A percentile compares a stretch with the other conserved stretches of the same genome.
phyloP scores from a whole-genome alignment of 305 asterid genomes.

The Fraxinus paxiana region DNA sequence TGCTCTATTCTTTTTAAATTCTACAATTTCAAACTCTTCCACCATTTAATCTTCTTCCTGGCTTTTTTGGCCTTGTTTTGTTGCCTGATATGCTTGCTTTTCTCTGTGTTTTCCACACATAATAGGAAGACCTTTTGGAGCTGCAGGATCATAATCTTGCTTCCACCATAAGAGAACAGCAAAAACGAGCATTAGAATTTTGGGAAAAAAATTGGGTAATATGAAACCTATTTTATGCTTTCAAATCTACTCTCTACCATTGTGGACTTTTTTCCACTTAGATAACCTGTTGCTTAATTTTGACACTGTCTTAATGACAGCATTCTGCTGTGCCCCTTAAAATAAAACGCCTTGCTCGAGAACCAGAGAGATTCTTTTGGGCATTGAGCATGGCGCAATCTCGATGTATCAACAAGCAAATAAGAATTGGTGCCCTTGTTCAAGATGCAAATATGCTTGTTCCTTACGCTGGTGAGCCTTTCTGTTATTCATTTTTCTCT shows the following conservation, averaged over 20 bases:
- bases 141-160: conserved; percentile 88
- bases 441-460: conserved; percentile 83
- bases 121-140: conserved; percentile 86
- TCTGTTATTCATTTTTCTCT: conserved; percentile 7
- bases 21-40: not conserved
- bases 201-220: conserved; percentile 97
- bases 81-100: conserved; percentile 21
- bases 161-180: conserved; percentile 60
- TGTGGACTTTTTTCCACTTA: not conserved
- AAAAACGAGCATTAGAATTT: conserved; percentile 68
- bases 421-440: conserved; percentile 83
- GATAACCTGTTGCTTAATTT: conserved; percentile 12
- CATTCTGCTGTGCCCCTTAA: conserved; percentile 90
- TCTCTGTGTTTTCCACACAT: conserved; percentile 21
- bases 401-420: conserved; percentile 66
- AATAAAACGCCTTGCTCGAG: conserved; percentile 81
- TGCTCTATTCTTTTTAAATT: not conserved
- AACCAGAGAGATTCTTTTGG: conserved; percentile 93
- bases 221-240: conserved; percentile 16
- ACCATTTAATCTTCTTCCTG: not conserved
- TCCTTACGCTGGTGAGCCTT: conserved; percentile 92
- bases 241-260: not conserved
- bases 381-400: conserved; percentile 89
- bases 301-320: conserved; percentile 38
- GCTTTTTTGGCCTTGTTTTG: conserved; percentile 13